phyloP scores from a whole-genome alignment of 1,139 yeast species.

The Saccharomyces hybrid region DNA sequence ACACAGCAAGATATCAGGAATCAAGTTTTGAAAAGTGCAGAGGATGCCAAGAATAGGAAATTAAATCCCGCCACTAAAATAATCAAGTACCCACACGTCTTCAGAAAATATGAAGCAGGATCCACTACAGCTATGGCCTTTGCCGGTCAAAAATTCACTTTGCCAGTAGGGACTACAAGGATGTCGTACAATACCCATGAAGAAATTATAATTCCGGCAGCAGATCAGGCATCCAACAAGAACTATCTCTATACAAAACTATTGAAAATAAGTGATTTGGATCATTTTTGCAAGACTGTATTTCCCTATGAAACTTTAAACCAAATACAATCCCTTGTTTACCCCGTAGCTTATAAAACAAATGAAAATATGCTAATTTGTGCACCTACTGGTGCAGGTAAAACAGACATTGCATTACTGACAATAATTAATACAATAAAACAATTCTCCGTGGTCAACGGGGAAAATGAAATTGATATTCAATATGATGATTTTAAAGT shows the following conservation, averaged over 20 bases:
- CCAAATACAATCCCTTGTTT: conserved; percentile 86
- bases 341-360: conserved; percentile 84
- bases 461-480: conserved; percentile 51
- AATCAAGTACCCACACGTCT: conserved; percentile 80
- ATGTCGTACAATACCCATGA: conserved; percentile 59
- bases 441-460: conserved; percentile 42
- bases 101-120: conserved; percentile 59
- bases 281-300: conserved; percentile 73
- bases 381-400: conserved; percentile 99
- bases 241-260: conserved; percentile 47
- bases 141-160: conserved; percentile 68
- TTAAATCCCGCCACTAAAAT: conserved; percentile 41
- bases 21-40: conserved; percentile 48
- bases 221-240: conserved; percentile 37
- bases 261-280: conserved; percentile 55
- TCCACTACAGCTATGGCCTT: conserved; percentile 51
- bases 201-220: conserved; percentile 75
- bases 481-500: conserved; percentile 81
- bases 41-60: conserved; percentile 43
- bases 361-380: conserved; percentile 94
- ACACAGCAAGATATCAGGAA: conserved; percentile 52
- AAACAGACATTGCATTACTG: conserved; percentile 90
- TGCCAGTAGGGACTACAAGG: conserved; percentile 79
- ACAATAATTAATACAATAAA: conserved; percentile 76
- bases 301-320: conserved; percentile 74